phyloP scores from a whole-genome alignment of 2,329 filamentous ascomycete genomes.

The Chrysosporium queenslandicum region DNA sequence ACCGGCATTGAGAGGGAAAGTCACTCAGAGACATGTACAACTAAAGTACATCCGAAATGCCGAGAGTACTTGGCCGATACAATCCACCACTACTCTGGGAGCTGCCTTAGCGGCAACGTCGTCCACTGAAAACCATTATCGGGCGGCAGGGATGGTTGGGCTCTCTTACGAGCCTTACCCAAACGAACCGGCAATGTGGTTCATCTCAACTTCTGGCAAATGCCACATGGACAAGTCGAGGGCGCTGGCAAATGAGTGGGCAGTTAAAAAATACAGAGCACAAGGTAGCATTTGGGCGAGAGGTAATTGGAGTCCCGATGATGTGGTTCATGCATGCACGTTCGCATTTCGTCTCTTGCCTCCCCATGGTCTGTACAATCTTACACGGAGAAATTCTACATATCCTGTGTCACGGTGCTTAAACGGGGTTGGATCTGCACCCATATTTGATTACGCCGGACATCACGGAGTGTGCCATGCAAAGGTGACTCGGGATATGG shows the following conservation, averaged over 20 bases:
- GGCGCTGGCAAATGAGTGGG: conserved; percentile 2
- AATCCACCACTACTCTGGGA: background rate
- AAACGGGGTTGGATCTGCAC: conserved; percentile 8
- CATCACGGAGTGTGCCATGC: background rate
- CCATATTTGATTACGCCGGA: background rate
- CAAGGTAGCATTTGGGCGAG: background rate
- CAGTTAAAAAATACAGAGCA: background rate
- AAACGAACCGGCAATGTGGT: conserved; percentile 7
- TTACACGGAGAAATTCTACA: background rate
- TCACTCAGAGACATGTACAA: background rate
- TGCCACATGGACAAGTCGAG: conserved; percentile 10
- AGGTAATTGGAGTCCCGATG: conserved; percentile 6
- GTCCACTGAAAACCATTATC: conserved; percentile 2
- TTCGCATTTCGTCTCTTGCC: conserved; percentile 2
- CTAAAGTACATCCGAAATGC: conserved; percentile 1
- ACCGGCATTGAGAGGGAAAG: background rate
- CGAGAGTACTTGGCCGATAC: background rate
- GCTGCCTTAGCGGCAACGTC: conserved; percentile 3
- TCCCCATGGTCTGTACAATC: background rate
- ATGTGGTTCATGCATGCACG: conserved; percentile 8
- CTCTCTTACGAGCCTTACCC: background rate
- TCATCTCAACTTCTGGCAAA: background rate
- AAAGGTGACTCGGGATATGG: too few species aligned
- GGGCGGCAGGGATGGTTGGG: background rate
- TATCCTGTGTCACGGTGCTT: background rate